Conservation (phyloP, 192 early-diverging fungal species). For the Pecoramyces ruminantium region DNA sequence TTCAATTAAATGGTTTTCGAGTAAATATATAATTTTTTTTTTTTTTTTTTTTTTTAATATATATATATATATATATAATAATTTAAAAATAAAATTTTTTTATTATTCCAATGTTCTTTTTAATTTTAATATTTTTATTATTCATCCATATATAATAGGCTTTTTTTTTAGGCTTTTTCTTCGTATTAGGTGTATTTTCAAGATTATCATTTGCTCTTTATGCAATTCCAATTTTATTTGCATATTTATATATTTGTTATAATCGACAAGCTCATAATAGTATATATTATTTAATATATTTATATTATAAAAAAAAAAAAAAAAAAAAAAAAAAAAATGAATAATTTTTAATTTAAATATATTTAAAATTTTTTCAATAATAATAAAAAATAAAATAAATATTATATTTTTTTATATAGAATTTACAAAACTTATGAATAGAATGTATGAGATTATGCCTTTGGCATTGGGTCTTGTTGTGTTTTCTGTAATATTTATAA, state of each 20-base stretch:
- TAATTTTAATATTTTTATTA: too few species aligned
- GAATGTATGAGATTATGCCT: background rate
- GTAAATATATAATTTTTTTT: background rate
- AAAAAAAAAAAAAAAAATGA: too few species aligned
- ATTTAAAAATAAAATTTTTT: too few species aligned
- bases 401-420: background rate
- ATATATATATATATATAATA: too few species aligned
- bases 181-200: background rate
- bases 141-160: too few species aligned
- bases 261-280: background rate
- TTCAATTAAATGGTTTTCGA: background rate
- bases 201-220: background rate
- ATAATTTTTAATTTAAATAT: too few species aligned
- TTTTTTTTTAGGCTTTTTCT: background rate
- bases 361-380: too few species aligned
- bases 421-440: background rate
- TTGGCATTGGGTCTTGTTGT: background rate
- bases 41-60: background rate
- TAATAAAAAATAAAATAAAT: too few species aligned
- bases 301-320: too few species aligned
- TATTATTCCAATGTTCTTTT: too few species aligned
- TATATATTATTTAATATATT: background rate
- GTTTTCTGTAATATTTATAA: background rate
- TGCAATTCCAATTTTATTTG: background rate
- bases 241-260: background rate